A percentile compares a stretch with the other conserved stretches of the same genome.
These are phyloP conservation scores for Neurospora sp. DNA, from an alignment of 495 filamentous ascomycete species.

Conservation along the genomic window DNA sequence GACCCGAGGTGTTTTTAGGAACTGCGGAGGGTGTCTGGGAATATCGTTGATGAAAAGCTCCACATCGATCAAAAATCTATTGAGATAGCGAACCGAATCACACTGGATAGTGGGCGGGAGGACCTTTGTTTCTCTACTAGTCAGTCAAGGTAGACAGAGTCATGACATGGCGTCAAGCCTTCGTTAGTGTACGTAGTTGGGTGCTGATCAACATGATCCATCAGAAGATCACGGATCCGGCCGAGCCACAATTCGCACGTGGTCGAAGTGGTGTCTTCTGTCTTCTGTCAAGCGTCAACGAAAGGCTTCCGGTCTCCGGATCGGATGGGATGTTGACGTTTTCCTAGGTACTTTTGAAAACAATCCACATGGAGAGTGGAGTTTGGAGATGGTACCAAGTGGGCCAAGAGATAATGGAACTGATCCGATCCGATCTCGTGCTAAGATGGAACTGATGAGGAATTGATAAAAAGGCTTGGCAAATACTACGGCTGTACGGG, in stretches of 20 bases:
- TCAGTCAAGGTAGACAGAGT: background rate
- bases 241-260: background rate
- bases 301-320: background rate
- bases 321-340: background rate
- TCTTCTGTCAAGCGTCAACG: background rate
- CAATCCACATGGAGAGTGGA: background rate
- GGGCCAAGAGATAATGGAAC: background rate
- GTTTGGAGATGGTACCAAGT: background rate
- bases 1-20: background rate
- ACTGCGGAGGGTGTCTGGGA: background rate
- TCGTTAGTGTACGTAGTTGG: background rate
- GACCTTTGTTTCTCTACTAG: background rate
- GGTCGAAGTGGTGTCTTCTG: background rate
- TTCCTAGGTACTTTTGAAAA: background rate
- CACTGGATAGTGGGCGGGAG: background rate
- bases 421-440: background rate
- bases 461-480: slow-evolving; percentile 26
- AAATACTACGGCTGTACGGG: background rate
- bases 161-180: background rate
- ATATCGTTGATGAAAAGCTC: background rate
- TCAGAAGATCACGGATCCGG: background rate
- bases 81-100: background rate
- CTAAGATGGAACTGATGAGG: background rate
- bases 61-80: background rate
- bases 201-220: background rate